Base-by-base conservation (phyloP, 805 yeast species). In the Yamadazyma takamatsuzukensis region DNA sequence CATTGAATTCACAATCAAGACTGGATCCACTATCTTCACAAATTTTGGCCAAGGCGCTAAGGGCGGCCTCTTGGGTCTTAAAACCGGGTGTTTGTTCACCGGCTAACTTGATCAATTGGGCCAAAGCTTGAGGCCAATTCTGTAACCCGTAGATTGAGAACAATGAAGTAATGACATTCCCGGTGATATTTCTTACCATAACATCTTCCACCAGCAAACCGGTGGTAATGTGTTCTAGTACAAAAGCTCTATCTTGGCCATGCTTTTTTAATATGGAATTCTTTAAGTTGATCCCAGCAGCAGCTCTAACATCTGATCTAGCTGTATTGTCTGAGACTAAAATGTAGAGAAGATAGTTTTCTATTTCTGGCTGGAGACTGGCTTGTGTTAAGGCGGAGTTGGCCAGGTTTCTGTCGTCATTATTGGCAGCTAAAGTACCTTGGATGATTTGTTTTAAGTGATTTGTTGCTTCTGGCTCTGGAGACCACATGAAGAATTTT, bases 241-340 rank as follows among this genome's bases (percentile, higher is more conserved):
- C 44, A 41, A 56, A 59, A 32, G 53, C 49, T 32, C 70, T 49
- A 14, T 17, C 27, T 7, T 15, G 8, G 10, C 15, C 15, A 37
- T 60, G 53, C 21, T 60, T 52, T 37, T 60, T 67, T 23, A 75
- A 48, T n/a, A 88, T 61, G 40, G 74, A 74, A 57, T 89, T 90
- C 53, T 93, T 90, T 56, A 93, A 70, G 49, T 80, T 68, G 39
- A 89, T 59, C 7, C 97, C 98, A 1, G 97, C 90, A 0, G 95
- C 80, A 1, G 96, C 96, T 32, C 96, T 71, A 7, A 79, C 69
- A 25, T 76, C 78, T 0, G 77, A 57, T n/a, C 62, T 59, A 7
- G 72, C 61, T 18, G 44, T 28, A 13, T 68, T 62, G 27, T 79
- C 80, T 24, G 59, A 56, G 13, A 84, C 74, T 24, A 93, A 66